phyloP scores from a whole-genome alignment of 768 basidiomycete genomes.

The Rhodotorula diobovata region DNA sequence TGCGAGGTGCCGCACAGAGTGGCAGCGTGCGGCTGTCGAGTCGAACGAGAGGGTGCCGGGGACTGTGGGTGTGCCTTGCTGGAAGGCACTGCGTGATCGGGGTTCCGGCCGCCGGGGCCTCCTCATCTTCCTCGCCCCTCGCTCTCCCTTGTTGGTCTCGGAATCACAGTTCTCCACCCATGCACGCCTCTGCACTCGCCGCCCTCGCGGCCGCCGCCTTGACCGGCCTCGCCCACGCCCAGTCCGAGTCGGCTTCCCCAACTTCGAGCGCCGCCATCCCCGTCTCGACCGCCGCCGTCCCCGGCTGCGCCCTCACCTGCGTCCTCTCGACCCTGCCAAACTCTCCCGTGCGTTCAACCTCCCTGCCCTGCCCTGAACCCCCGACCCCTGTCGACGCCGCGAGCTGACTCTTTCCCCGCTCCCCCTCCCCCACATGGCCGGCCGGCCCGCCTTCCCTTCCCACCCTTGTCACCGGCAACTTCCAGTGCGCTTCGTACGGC shows the following conservation, averaged over 20 bases:
- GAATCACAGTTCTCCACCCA: background rate
- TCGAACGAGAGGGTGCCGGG: too few species aligned
- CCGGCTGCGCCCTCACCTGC: constrained; percentile 25
- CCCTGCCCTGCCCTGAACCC: too few species aligned
- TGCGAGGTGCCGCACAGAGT: too few species aligned
- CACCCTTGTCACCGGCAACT: background rate
- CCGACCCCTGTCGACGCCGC: too few species aligned
- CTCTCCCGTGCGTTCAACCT: background rate
- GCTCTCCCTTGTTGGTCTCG: background rate
- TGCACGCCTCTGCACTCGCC: background rate
- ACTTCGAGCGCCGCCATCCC: background rate
- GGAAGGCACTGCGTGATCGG: too few species aligned
- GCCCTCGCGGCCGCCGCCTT: background rate
- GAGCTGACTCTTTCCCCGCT: background rate
- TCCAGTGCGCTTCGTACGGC: constrained; percentile 11
- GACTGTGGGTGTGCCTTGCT: too few species aligned
- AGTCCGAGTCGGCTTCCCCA: background rate
- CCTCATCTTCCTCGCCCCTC: background rate
- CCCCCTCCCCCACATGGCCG: background rate
- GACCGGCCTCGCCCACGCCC: background rate
- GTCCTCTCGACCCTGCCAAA: background rate
- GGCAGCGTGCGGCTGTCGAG: too few species aligned
- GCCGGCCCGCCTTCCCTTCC: background rate
- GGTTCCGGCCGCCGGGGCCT: too few species aligned
- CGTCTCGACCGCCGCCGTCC: constrained; percentile 9